Conservation (phyloP, 2,329 filamentous ascomycete species). For the Claviceps fusiformis region DNA sequence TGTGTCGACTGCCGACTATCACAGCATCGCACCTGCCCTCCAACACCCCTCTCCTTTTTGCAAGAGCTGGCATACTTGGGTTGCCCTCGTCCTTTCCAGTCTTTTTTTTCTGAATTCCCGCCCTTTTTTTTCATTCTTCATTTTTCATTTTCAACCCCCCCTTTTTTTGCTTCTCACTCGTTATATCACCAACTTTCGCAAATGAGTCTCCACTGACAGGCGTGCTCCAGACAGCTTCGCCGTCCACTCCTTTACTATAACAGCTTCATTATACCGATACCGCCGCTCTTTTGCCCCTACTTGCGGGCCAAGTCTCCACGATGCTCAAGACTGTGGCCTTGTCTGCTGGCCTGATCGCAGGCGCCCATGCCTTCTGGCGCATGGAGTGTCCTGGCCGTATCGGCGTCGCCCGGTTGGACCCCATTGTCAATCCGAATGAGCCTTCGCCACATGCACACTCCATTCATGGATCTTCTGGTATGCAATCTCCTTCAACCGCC, state of each 20-base stretch:
- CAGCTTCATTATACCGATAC: background rate
- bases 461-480: constrained; percentile 65
- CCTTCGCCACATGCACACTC: constrained; percentile 56
- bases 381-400: constrained; percentile 66
- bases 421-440: constrained; percentile 50
- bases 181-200: no score
- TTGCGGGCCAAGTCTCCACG: constrained; percentile 3
- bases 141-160: no score
- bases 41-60: background rate
- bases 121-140: no score
- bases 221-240: constrained; percentile 19
- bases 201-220: constrained; percentile 8
- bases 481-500: constrained; percentile 22
- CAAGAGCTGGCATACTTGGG: background rate
- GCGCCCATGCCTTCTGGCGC: constrained; percentile 67
- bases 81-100: background rate
- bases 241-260: constrained; percentile 19
- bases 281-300: background rate
- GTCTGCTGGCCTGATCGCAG: constrained; percentile 20
- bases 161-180: no score
- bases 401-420: constrained; percentile 63
- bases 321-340: constrained; percentile 24
- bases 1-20: background rate
- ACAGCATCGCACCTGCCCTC: background rate
- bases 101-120: no score